A percentile compares a stretch with the other conserved stretches of the same genome.
Evolutionary conservation across 306 rosid species (phyloP).

Genomic region (Castanea sativa): DNA sequence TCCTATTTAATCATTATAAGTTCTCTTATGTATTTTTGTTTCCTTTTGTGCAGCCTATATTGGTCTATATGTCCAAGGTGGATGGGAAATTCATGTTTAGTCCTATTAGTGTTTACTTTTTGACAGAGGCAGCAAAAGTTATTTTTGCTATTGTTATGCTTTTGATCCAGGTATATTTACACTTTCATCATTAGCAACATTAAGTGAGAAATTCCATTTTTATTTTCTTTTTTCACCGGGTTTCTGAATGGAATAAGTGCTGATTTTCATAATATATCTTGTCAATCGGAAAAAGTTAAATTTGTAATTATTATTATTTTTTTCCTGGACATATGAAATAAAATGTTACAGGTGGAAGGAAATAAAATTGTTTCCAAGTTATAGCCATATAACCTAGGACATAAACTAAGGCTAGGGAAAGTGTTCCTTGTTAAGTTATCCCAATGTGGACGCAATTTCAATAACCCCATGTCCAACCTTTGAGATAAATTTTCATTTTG

Average conservation of each 20-base stretch:
- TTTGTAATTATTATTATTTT: background rate
- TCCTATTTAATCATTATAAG: background rate
- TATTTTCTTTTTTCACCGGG: background rate
- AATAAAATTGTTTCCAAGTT: background rate
- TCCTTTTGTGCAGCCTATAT: slow-evolving; percentile 5
- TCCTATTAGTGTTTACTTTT: slow-evolving; percentile 6
- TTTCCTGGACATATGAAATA: background rate
- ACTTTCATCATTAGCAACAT: background rate
- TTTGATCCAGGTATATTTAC: background rate
- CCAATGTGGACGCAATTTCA: background rate
- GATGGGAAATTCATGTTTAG: slow-evolving; percentile 6
- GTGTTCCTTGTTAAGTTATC: too few species aligned
- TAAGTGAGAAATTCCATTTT: background rate
- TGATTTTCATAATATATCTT: background rate
- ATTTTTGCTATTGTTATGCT: slow-evolving; percentile 9
- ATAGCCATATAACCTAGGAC: background rate
- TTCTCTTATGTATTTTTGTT: background rate
- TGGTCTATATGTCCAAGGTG: slow-evolving; percentile 3
- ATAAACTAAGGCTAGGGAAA: too few species aligned
- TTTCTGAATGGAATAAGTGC: background rate
- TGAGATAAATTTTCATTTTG: background rate
- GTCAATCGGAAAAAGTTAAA: background rate
- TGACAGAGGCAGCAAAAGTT: slow-evolving; percentile 5
- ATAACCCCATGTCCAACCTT: background rate
- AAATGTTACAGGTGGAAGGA: background rate